Base-by-base conservation (phyloP, 164 flowering plant genomes). In the Sedum album region DNA sequence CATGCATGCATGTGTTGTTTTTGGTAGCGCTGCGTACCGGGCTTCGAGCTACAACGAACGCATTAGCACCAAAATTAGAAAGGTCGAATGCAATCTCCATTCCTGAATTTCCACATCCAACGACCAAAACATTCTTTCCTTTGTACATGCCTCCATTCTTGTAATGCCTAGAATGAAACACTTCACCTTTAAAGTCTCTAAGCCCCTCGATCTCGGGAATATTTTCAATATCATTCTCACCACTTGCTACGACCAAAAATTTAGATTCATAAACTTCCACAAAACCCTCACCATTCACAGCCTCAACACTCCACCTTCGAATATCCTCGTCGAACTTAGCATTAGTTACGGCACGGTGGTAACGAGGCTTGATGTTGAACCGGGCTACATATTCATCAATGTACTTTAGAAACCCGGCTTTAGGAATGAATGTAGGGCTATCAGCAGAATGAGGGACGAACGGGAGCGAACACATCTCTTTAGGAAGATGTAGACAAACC, bases 31-130 rank as follows among this genome's bases (percentile, higher is more conserved):
- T 0, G 1, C 39, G 28, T 71, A 89, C 95, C 72, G 87, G 84
- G 66, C 73, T 83, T 21, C 88, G 49, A 38, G 84, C 72, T 20
- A 83, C 82, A 39, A 89, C 79, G 28, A 85, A 84, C 31, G 90
- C 71, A 2, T 70, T 33, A 4, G 83, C 90, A 4, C 83, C 83
- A 33, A 42, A 67, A 38, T 75, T 70, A 0, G 85, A 75, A 53
- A 84, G 90, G 1, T 70, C 71, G n/a, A n/a, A n/a, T n/a, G n/a
- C n/a, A n/a, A n/a, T n/a, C n/a, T n/a, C n/a, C n/a, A n/a, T n/a
- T n/a, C n/a, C n/a, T n/a, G n/a, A n/a, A n/a, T n/a, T n/a, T n/a
- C n/a, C n/a, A n/a, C n/a, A n/a, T n/a, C n/a, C n/a, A n/a, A n/a
- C n/a, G n/a, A n/a, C n/a, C n/a, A n/a, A n/a, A n/a, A n/a, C n/a